Evolutionary conservation across 768 basidiomycete genomes (phyloP), one percentile per base, ranked within the genome.

Genomic region (Lactarius tabidus): DNA sequence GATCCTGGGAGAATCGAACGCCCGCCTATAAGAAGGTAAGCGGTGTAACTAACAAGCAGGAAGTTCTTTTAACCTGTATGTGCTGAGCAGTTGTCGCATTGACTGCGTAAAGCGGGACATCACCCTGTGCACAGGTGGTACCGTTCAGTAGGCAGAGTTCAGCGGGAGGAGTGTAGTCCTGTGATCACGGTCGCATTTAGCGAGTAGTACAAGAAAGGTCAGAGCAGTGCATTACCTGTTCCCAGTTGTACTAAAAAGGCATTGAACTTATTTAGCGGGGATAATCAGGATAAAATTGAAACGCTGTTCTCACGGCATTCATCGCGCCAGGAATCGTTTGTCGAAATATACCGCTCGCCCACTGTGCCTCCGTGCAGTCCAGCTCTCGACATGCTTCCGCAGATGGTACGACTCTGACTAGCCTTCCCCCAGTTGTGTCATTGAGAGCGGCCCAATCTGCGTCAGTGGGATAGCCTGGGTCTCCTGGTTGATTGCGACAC

Each of bases 1-100:
- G 62, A 15, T 54, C 51, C 26, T 43, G 57, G 1, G 76, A 71
- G 60, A 78, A 78, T 23, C 52, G 64, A 20, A 78, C 71, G 26
- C 74, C 75, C 3, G 68, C 69, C 75, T n/a, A 48, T 36, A 53
- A 58, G 26, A 36, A 28, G 29, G 52, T 64, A 17, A 64, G 39
- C 3, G 18, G 4, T 41, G 31, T 4, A 10, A n/a, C 15, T 26
- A 29, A 12, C 18, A 28, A 18, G 17, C 10, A 20, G 38, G 20
- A 39, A 14, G 29, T 14, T 10, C 26, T 7, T 36, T 36, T n/a
- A 26, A 68, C 67, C 65, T 69, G 68, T 48, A 69, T 58, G 58
- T 67, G 62, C 38, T 57, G n/a, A 2, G 45, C 33, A 1, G 36
- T 20, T 23, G 68, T 69, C 33, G 68, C 68, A 51, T 69, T 69